Percentiles rank a stretch among this genome's conserved stretches.
Conservation (phyloP, 345 rosid species). For the Pugionium cornutum region DNA sequence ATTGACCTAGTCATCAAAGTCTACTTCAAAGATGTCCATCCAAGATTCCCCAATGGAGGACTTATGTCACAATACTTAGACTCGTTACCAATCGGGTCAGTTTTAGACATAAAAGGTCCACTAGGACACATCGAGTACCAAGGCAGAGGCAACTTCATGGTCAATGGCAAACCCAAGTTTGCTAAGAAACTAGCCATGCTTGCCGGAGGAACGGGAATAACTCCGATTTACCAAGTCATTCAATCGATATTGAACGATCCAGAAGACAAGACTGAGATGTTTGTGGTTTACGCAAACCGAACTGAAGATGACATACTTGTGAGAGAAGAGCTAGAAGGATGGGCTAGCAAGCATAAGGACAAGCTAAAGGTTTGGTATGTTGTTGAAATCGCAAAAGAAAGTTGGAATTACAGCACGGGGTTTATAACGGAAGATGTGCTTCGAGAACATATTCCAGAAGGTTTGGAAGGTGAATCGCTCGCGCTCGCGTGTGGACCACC, state of each 20-base stretch:
- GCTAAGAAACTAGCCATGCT: constrained; percentile 84
- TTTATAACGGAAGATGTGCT: constrained; percentile 66
- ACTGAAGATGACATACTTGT: constrained; percentile 82
- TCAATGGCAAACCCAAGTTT: constrained; percentile 74
- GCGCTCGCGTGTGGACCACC: constrained; percentile 96
- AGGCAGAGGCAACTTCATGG: constrained; percentile 70
- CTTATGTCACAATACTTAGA: constrained; percentile 78
- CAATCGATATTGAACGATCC: constrained; percentile 77
- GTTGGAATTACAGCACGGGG: constrained; percentile 81
- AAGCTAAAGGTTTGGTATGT: constrained; percentile 90
- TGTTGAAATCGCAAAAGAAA: constrained; percentile 60
- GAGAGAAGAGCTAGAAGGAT: constrained; percentile 77
- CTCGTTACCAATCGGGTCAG: constrained; percentile 61
- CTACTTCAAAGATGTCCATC: constrained; percentile 75
- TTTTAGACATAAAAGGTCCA: constrained; percentile 81
- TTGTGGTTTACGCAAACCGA: constrained; percentile 81
- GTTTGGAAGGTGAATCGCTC: constrained; percentile 56
- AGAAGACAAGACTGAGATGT: constrained; percentile 78
- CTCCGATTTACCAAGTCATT: constrained; percentile 81
- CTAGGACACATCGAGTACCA: constrained; percentile 78
- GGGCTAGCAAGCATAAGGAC: constrained; percentile 58
- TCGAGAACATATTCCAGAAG: constrained; percentile 65
- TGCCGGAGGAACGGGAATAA: constrained; percentile 94
- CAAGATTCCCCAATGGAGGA: constrained; percentile 85
- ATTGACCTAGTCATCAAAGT: constrained; percentile 81